Base-by-base conservation (phyloP, 139 green algal species). In the Deuterostichococcus epilithicus region DNA sequence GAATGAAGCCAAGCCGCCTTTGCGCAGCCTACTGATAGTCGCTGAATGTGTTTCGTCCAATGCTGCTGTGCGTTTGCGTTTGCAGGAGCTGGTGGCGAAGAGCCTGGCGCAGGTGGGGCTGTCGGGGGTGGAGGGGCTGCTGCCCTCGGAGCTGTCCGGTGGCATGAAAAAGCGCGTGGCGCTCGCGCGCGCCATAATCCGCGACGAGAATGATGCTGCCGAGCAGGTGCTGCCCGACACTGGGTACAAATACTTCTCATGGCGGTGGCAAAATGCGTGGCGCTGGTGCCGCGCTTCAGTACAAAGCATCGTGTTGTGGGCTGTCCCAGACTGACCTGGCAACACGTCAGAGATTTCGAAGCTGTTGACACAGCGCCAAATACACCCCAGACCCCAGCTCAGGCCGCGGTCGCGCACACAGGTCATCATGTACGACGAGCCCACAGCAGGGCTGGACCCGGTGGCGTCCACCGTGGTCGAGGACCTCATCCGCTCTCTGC, bases 101-200 rank as follows among this genome's bases (percentile, higher is more conserved):
- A 92, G 83, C 47, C 81, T 99, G 52, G 80, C 70, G 2, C 91
- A 92, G 76, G 96, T 99, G 59, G 96, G 96, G 0, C 86, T 99
- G 71, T 81, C 63, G 34, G 93, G 92, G 18, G 93, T 98, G 39
- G 94, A 99, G 85, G 36, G 90, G 5, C 81, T 97, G 32, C 95
- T 96, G 66, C 96, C 96, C 20, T 82, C 87, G 6, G 89, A 98
- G 85, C 89, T 99, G 66, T 97, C 90, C 20, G 96, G 96, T 13
- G 96, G 96, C 65, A 99, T 99, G 96, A 96, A 94, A 80, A 99
- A 99, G 83, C 90, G 96, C n/a, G 94, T 98, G 10, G 96, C 96
- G 1, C 87, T 99, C 22, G 96, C 96, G 20, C 78, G 94, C 4
- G 93, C 93, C 5, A 94, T 97, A 32, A 87, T 94, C 37, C 68